Evolutionary conservation across 106 monocot species (phyloP).

Genomic region (Phalaenopsis equestris): DNA sequence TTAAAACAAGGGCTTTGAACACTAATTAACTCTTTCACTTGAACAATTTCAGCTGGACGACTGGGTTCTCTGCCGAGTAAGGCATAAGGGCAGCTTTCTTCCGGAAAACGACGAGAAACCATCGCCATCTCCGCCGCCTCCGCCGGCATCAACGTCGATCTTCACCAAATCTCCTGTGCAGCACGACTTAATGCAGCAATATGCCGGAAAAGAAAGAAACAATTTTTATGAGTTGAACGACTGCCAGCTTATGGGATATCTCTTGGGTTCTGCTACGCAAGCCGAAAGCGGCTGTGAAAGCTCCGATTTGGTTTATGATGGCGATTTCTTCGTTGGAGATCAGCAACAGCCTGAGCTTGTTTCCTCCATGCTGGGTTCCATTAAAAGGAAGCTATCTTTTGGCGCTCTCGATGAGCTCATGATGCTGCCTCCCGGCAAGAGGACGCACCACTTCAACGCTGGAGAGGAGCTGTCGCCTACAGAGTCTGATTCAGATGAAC

Average conservation of each 20-base stretch:
- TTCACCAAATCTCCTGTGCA: background rate
- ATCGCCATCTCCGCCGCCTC: background rate
- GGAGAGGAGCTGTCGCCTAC: background rate
- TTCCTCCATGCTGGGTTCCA: conserved; percentile 13
- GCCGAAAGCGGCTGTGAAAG: background rate
- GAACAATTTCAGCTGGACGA: conserved; percentile 9
- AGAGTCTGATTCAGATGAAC: background rate
- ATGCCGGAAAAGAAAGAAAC: background rate
- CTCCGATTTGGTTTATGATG: background rate
- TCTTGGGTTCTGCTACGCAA: background rate
- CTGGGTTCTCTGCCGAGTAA: conserved; percentile 34
- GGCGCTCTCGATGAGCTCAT: conserved; percentile 30
- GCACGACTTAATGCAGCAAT: background rate
- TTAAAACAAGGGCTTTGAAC: background rate
- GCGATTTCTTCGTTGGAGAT: background rate
- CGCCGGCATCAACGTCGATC: background rate
- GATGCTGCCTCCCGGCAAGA: conserved; percentile 8
- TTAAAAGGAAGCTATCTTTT: conserved; percentile 32
- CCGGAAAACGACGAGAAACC: background rate
- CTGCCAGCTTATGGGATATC: conserved; percentile 9
- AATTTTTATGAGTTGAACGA: background rate
- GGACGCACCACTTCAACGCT: background rate
- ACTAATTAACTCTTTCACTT: background rate
- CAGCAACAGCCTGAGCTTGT: conserved; percentile 1
- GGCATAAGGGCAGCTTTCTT: conserved; percentile 16